Base-by-base conservation (phyloP, 2,329 filamentous ascomycete species). In the Claviceps digitariae region DNA sequence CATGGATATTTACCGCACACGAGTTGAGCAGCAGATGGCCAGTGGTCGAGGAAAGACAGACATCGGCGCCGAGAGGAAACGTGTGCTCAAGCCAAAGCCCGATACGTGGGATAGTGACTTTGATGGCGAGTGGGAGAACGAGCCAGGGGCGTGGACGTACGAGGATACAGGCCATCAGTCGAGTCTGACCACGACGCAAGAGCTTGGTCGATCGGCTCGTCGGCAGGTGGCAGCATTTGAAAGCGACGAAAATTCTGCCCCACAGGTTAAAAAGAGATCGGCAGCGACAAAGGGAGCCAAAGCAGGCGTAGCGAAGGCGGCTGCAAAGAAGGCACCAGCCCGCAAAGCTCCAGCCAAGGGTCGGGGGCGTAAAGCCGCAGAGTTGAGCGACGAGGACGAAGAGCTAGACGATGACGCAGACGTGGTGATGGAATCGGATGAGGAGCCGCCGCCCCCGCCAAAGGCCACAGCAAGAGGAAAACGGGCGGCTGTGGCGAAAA, bases 61-160 rank as follows among this genome's bases (percentile, higher is more conserved):
- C 74, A 61, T 40, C 13, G 27, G n/a, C 34, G 47, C 56, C 43
- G 54, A 81, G 74, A 57, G 64, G 13, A 67, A 66, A 36, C 62
- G 69, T 5, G 60, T 69, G 8, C 74, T 87, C 56, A 91, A 87
- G 64, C 83, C 87, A 0, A 87, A 83, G 65, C 91, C 91, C 1
- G 78, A 81, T 12, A 76, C 75, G 2, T 97, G 90, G 90, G 89
- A 97, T 63, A 87, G 82, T n/a, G 91, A 97, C 58, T 72, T 90
- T 27, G 85, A 95, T 50, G 93, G 90, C 0, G 76, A 77, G 50
- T 97, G 91, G 90, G 85, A 85, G 56, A 86, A 93, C 48, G 82
- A 89, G 55, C 81, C 86, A 0, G 83, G 79, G 8, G 87, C 70
- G 21, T 72, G 67, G 68, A 61, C 58, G 20, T 71, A 66, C 34